Conservation (phyloP, 192 early-diverging fungal species). For the Entomortierella beljakovae region DNA sequence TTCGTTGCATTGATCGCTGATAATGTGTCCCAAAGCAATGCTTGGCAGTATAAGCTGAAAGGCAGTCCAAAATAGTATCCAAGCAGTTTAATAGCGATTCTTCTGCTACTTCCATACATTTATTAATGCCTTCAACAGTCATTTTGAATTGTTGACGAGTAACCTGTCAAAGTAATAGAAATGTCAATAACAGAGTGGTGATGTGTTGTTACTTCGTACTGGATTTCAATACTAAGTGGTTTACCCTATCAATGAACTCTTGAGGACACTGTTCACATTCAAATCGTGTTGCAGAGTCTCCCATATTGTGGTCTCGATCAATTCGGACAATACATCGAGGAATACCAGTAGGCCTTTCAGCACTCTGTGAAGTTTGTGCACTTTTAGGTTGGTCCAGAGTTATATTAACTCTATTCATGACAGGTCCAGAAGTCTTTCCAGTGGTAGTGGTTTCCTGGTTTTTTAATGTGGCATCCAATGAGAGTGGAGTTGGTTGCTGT, state of each 20-base stretch:
- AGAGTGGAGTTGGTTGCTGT: conserved; percentile 6
- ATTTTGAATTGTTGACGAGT: conserved; percentile 29
- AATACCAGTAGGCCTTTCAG: conserved; percentile 25
- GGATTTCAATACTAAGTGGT: not conserved
- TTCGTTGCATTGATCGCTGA: conserved; percentile 35
- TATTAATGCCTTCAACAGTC: conserved; percentile 42
- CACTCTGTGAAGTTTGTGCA: not conserved
- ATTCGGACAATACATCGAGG: conserved; percentile 37
- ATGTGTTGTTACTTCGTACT: not conserved
- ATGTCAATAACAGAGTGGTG: not conserved
- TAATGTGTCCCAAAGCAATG: conserved; percentile 51
- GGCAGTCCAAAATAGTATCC: conserved; percentile 47
- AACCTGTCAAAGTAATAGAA: conserved; percentile 10
- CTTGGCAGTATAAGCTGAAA: conserved; percentile 50
- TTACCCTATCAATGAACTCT: conserved; percentile 47
- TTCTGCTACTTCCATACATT: conserved; percentile 39
- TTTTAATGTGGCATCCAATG: not conserved
- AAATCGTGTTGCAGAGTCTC: conserved; percentile 37
- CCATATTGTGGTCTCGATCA: conserved; percentile 36
- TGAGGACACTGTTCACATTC: conserved; percentile 42
- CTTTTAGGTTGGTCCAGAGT: not conserved
- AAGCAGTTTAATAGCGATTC: conserved; percentile 35
- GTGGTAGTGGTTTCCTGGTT: not conserved
- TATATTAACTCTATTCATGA: no score
- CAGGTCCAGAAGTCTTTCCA: not conserved